Evolutionary conservation across 805 yeast genomes (phyloP), one percentile per base, ranked within the genome.

Genomic region (Ogataea polymorpha): DNA sequence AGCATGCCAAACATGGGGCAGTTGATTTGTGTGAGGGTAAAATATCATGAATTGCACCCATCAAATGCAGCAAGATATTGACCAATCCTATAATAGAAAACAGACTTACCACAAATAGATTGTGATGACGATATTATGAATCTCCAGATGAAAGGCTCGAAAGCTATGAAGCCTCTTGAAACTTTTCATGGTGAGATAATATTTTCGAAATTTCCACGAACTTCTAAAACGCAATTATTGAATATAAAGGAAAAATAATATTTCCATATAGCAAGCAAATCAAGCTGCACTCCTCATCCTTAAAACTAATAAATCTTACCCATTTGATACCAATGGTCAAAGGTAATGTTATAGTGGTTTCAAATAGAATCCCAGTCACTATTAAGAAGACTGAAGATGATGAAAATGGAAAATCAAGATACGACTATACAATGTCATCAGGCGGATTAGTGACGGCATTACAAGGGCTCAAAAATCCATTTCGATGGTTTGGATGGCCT

Each of bases 401-500:
- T 10, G 39, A 41, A 7, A 39, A 43, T 11, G 44, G 35, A 7
- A 68, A 71, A 3, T 89, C 91, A 3, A 62, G 73, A 10, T 93
- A 88, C 61, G 80, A 79, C 45, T 93, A 91, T 62, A 66, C 81
- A 35, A 87, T 93, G 97, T 89, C 97, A 23, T 86, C 96, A 2
- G 99, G 99, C 20, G 99, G 99, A 2, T 75, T 93, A 35, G 99
- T 95, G 17, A 88, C 97, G 1, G 99, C 97, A 0, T 69, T 93
- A 30, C 95, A 90, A 57, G 98, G 98, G 1, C 68, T 93, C 39
- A 87, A 87, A 62, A 85, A 86, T 56, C 82, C 84, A 35, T 89
- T 89, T 65, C 93, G 89, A 60, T 93, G 99, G 99, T 81, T 86
- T 56, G 99, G 99, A 12, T 93, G 99, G 99, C 96, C 98, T 2